These are phyloP conservation scores for Discostella stelligeroides DNA, from an alignment of 108 stramenopile genomes.

Conservation along the genomic window DNA sequence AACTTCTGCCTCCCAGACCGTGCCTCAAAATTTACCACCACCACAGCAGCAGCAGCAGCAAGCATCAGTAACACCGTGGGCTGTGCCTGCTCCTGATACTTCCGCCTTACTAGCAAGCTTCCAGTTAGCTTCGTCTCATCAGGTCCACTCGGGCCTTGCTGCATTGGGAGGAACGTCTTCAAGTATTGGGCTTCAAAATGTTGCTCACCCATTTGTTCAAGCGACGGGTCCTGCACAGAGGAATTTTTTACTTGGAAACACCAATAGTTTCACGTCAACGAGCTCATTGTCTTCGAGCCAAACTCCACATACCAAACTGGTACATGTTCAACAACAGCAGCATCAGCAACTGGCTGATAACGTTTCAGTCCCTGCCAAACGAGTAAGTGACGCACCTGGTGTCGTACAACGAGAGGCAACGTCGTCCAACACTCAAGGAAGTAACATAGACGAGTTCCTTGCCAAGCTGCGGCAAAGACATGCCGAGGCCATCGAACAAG, in stretches of 20 bases:
- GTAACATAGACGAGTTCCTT: conserved; percentile 14
- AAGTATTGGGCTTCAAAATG: too few relatives aligned
- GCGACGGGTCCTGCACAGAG: too few relatives aligned
- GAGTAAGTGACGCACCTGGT: too few relatives aligned
- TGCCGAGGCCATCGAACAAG: conserved; percentile 15
- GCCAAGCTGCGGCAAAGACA: conserved; percentile 22
- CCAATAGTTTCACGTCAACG: background rate
- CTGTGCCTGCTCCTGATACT: background rate
- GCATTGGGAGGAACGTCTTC: background rate
- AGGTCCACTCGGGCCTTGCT: background rate
- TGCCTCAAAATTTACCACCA: background rate
- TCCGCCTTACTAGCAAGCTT: background rate
- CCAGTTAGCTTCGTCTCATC: background rate
- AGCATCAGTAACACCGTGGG: background rate
- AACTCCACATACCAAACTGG: background rate
- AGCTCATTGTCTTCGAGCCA: conserved; percentile 6
- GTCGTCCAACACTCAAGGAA: background rate
- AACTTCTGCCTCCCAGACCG: background rate
- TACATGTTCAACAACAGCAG: conserved; percentile 1
- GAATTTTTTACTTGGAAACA: too few relatives aligned
- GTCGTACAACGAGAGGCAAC: background rate
- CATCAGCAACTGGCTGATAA: too few relatives aligned
- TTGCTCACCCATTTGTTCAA: too few relatives aligned
- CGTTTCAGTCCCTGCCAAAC: too few relatives aligned
- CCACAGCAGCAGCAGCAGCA: too few relatives aligned